Evolutionary conservation across 352 stramenopile genomes (phyloP).

Genomic region (Globisporangium cystogenes): DNA sequence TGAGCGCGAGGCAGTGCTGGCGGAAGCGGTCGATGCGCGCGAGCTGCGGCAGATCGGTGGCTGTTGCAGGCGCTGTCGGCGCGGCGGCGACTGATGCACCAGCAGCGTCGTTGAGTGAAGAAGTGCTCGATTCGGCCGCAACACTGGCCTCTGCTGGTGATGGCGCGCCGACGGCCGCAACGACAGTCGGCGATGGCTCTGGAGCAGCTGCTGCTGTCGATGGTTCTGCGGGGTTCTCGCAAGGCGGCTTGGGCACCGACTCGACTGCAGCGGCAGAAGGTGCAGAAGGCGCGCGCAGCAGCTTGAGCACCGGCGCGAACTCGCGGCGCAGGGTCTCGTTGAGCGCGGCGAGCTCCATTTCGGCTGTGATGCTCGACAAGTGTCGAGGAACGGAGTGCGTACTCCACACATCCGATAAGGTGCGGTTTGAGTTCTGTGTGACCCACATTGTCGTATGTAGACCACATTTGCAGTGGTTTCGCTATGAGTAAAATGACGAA

Average conservation of each 20-base stretch:
- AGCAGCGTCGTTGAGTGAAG: not conserved
- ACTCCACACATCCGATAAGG: too few relatives aligned
- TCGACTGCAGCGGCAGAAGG: not conserved
- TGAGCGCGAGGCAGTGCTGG: slow-evolving; percentile 31
- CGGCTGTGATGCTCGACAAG: too few relatives aligned
- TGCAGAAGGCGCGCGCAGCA: slow-evolving; percentile 22
- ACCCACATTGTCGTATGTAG: too few relatives aligned
- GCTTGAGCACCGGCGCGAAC: slow-evolving; percentile 57
- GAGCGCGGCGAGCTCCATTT: slow-evolving; percentile 50
- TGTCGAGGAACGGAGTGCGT: too few relatives aligned
- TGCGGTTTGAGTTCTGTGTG: too few relatives aligned
- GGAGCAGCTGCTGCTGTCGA: not conserved
- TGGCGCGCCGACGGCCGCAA: not conserved
- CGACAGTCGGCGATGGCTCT: not conserved
- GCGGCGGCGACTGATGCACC: not conserved
- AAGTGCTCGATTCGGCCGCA: not conserved
- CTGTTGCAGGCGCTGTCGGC: not conserved
- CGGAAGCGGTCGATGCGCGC: slow-evolving; percentile 15
- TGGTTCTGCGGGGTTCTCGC: not conserved
- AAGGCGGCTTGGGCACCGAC: not conserved
- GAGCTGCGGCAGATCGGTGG: not conserved
- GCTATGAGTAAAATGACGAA: too few relatives aligned
- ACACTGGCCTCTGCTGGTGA: not conserved
- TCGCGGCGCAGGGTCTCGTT: slow-evolving; percentile 60
- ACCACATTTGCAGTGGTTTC: too few relatives aligned